phyloP scores from a whole-genome alignment of 345 rosid species.

The Dovyalis caffra region DNA sequence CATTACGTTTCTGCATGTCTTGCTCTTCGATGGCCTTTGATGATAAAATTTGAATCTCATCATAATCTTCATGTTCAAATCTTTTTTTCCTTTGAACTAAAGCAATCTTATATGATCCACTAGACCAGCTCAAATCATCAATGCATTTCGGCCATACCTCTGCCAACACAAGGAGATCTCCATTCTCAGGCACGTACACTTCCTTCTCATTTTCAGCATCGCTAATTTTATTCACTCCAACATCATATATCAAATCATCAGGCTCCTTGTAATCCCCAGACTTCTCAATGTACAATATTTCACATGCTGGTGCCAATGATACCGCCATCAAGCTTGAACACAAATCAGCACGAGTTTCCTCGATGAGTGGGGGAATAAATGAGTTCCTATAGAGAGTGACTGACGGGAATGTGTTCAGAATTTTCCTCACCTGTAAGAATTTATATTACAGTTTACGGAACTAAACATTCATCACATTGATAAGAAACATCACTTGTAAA shows the following conservation, averaged over 20 bases:
- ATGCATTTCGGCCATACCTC: not conserved
- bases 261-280: not conserved
- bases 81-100: not conserved
- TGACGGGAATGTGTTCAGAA: conserved; percentile 4
- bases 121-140: not conserved
- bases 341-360: conserved; percentile 6
- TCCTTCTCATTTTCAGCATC: not conserved
- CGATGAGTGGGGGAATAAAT: conserved; percentile 2
- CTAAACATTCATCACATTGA: no score
- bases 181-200: not conserved
- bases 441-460: no score
- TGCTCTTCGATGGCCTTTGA: not conserved
- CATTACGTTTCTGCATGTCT: not conserved
- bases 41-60: conserved; percentile 8
- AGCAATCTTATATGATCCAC: not conserved
- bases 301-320: not conserved
- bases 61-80: not conserved
- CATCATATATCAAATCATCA: not conserved
- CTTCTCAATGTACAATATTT: not conserved
- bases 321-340: not conserved
- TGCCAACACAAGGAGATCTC: conserved; percentile 7
- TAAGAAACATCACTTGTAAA: no score
- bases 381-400: conserved; percentile 1
- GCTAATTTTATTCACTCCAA: not conserved
- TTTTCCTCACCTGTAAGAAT: conserved; percentile 1